These are phyloP conservation scores for Chaetoceros tenuissimus DNA, from an alignment of 108 stramenopile species.

Conservation along the genomic window DNA sequence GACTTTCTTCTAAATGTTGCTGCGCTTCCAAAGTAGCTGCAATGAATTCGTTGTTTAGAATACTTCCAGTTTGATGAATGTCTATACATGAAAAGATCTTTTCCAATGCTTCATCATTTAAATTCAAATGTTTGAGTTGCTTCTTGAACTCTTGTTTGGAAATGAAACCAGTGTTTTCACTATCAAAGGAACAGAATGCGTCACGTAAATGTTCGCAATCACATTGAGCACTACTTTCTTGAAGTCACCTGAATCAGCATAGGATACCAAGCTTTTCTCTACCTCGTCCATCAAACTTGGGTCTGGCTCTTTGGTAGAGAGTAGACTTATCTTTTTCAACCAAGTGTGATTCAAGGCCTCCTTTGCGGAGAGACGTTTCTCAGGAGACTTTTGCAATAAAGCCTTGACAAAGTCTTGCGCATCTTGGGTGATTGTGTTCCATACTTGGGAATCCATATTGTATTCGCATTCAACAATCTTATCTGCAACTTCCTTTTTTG, in stretches of 20 bases:
- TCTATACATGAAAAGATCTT: no score
- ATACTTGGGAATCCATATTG: conserved; percentile 28
- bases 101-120: no score
- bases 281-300: conserved; percentile 12
- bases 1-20: no score
- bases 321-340: conserved; percentile 16
- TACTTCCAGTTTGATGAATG: no score
- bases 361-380: conserved; percentile 26
- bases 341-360: conserved; percentile 30
- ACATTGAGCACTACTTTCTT: conserved; percentile 32
- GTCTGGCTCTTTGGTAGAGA: conserved; percentile 13
- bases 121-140: no score
- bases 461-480: conserved; percentile 46
- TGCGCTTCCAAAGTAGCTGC: no score
- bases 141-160: no score
- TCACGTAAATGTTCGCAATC: conserved; percentile 65
- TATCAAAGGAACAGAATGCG: no score
- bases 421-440: conserved; percentile 30
- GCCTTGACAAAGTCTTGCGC: conserved; percentile 38
- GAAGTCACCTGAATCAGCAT: no score
- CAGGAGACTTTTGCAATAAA: conserved; percentile 23
- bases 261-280: conserved; percentile 21
- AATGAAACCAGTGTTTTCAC: no score
- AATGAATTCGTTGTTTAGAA: no score
- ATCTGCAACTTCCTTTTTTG: conserved; percentile 40